Evolutionary conservation across 371 early-diverging fungal species (phyloP).

Genomic region (Mucor plumbeus): DNA sequence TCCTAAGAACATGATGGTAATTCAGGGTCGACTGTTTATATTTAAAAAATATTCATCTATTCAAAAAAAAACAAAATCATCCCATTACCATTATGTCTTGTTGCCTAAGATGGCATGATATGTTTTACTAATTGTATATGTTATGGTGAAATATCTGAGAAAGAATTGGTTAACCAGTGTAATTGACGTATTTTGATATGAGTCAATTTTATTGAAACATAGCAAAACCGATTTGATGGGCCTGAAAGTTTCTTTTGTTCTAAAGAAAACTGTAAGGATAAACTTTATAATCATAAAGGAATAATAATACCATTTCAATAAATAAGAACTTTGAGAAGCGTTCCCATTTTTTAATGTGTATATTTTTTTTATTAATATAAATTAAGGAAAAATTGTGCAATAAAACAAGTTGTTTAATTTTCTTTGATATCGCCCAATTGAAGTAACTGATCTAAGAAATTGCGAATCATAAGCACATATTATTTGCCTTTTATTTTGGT

Average conservation of each 20-base stretch:
- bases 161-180: slow-evolving; percentile 2
- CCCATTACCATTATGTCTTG: not conserved
- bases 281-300: not conserved
- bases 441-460: not conserved
- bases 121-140: not conserved
- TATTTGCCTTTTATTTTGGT: not conserved
- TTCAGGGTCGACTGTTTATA: not conserved
- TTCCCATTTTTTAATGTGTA: too few species aligned
- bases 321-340: not conserved
- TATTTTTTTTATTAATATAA: too few species aligned
- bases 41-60: not conserved
- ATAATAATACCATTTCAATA: not conserved
- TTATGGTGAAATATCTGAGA: slow-evolving; percentile 9
- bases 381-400: too few species aligned
- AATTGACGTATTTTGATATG: slow-evolving; percentile 1
- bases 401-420: too few species aligned
- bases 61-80: not conserved
- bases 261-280: not conserved
- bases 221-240: not conserved
- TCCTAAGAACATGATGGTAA: not conserved
- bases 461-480: not conserved
- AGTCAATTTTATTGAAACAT: slow-evolving; percentile 9
- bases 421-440: not conserved
- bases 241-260: slow-evolving; percentile 1
- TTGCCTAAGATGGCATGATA: not conserved